Evolutionary conservation across 345 rosid genomes (phyloP), one percentile per base, ranked within the genome.

Genomic region (Euphorbia tirucalli): DNA sequence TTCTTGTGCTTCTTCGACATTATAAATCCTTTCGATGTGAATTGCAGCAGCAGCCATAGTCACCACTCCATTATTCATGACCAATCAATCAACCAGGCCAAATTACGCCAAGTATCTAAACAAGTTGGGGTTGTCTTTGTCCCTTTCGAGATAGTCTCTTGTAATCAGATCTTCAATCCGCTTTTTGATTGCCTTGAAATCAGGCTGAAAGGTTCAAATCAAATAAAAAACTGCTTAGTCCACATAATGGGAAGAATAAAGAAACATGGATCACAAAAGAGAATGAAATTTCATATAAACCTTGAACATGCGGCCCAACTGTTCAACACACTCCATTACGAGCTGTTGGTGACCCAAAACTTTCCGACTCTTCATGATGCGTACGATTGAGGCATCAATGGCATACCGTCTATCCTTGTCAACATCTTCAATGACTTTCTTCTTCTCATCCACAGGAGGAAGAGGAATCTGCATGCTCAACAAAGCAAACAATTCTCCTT

Each of bases 341-440:
- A 85, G 63, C 61, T 81, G 82, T 16, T 85, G 88, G 59, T 81
- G 62, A 27, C 80, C 79, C 65, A 85, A 73, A 18, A 77, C 77
- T 71, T 85, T 83, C 52, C 83, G 73, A 55, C 84, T 79, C 80
- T 85, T 83, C 88, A 85, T 83, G 44, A 85, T 85, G 11, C 85
- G 82, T 71, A 83, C 82, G 55, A 83, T 64, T 13, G 88, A 80
- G 16, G 88, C 80, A 22, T 81, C 86, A 32, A 83, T 81, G 7
- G 81, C 77, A 68, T 72, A 75, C 15, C 78, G 72, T 46, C 87
- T 71, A 14, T 84, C 85, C 46, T 75, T 77, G 37, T 74, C 81
- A 39, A 81, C 83, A 66, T 84, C 85, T 81, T 78, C 83, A 27
- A 74, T 65, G 19, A 76, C 78, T 69, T 71, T 79, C 72, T 74